These are phyloP conservation scores for Oenanthe javanica DNA, from an alignment of 140 eudicot genomes.

Conservation along the genomic window DNA sequence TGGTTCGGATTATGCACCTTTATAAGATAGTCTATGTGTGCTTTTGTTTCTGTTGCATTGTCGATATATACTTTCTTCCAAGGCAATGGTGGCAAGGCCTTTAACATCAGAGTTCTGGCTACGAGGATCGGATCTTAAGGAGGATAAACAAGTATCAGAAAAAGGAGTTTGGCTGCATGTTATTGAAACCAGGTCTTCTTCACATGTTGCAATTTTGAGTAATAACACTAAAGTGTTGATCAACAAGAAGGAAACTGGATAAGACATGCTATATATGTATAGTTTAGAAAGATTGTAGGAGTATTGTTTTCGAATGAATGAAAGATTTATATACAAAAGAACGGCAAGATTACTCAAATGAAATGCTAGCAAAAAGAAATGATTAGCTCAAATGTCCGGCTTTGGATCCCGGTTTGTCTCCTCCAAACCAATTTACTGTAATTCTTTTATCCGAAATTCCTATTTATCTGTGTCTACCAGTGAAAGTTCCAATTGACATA, in stretches of 20 bases:
- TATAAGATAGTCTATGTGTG: background rate
- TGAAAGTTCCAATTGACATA: background rate
- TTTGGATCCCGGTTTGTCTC: background rate
- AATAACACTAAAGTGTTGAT: background rate
- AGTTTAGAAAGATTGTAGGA: background rate
- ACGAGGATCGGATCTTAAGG: constrained; percentile 13
- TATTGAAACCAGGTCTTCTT: background rate
- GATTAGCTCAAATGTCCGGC: constrained; percentile 1
- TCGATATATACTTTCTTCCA: background rate
- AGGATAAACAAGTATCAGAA: background rate
- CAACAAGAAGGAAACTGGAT: constrained; percentile 4
- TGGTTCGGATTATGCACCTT: background rate
- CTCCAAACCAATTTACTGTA: background rate
- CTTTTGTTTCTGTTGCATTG: constrained; percentile 7
- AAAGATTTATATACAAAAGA: constrained; percentile 1
- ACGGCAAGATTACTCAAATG: background rate
- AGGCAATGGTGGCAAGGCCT: constrained; percentile 4
- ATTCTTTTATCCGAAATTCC: background rate
- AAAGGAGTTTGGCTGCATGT: constrained; percentile 10
- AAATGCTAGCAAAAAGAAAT: background rate
- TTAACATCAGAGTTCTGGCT: constrained; percentile 7
- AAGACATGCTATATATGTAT: background rate
- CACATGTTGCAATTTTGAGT: background rate
- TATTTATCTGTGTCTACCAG: background rate
- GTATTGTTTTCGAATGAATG: background rate